Percentiles rank a stretch among this genome's conserved stretches.
These are phyloP conservation scores for Scleromitrula shiraiana DNA, from an alignment of 2,329 filamentous ascomycete species.

Conservation along the genomic window DNA sequence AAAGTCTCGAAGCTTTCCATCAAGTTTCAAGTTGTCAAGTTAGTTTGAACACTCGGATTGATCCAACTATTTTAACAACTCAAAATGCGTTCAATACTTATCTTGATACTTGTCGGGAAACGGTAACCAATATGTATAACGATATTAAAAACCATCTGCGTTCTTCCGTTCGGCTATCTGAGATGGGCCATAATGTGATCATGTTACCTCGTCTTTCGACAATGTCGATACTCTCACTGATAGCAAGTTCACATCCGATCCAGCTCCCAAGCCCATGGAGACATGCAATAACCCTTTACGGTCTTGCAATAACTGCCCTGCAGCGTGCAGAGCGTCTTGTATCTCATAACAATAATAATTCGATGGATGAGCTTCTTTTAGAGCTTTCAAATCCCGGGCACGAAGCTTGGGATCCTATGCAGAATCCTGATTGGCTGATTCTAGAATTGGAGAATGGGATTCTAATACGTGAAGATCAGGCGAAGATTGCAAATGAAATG, in stretches of 20 bases:
- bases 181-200: no score
- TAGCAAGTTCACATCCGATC: slow-evolving; percentile 5
- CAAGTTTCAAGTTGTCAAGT: neutral
- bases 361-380: slow-evolving; percentile 31
- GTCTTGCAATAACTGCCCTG: slow-evolving; percentile 14
- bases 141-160: neutral
- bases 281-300: slow-evolving; percentile 13
- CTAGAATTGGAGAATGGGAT: slow-evolving; percentile 57
- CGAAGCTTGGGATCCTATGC: slow-evolving; percentile 42
- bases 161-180: no score
- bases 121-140: neutral
- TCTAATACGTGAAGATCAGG: slow-evolving; percentile 44
- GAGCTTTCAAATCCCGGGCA: slow-evolving; percentile 46
- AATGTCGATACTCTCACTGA: slow-evolving; percentile 11
- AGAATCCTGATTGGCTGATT: slow-evolving; percentile 52
- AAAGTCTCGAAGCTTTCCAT: slow-evolving; percentile 13
- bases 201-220: slow-evolving; percentile 15
- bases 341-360: slow-evolving; percentile 15
- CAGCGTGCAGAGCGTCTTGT: slow-evolving; percentile 32
- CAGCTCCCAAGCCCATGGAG: slow-evolving; percentile 13
- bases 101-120: neutral
- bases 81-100: no score
- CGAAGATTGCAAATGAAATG: slow-evolving; percentile 49
- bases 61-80: no score
- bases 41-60: neutral